phyloP scores from a whole-genome alignment of 192 early-diverging fungal genomes.

The Backusella luteola region DNA sequence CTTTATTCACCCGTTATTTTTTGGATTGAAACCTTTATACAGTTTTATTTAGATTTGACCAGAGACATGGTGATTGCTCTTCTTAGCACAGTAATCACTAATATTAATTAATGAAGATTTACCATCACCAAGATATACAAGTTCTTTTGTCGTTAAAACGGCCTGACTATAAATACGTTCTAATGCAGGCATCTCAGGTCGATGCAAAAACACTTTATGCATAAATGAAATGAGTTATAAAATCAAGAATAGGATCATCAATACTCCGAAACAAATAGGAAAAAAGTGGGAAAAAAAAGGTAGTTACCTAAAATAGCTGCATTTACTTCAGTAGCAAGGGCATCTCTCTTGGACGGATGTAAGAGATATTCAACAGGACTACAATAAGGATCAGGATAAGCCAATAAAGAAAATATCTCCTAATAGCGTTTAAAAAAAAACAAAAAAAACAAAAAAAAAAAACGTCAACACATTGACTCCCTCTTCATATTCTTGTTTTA shows the following conservation, averaged over 20 bases:
- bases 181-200: constrained; percentile 21
- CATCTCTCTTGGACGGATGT: constrained; percentile 51
- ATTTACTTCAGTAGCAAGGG: constrained; percentile 68
- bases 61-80: background rate
- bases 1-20: background rate
- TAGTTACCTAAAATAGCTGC: constrained; percentile 57
- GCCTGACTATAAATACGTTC: constrained; percentile 27
- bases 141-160: constrained; percentile 18
- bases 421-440: constrained; percentile 27
- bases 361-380: constrained; percentile 57
- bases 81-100: constrained; percentile 1
- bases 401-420: constrained; percentile 72
- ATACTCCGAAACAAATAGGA: background rate
- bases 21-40: background rate
- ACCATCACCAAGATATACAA: constrained; percentile 19
- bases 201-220: constrained; percentile 4
- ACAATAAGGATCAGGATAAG: constrained; percentile 65
- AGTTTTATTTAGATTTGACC: background rate
- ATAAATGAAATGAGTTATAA: background rate
- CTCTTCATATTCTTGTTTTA: background rate
- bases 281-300: background rate
- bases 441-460: background rate
- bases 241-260: background rate
- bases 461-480: background rate
- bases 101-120: constrained; percentile 24